Conservation (phyloP, 805 yeast genomes). For the Saturnispora quitensis region DNA sequence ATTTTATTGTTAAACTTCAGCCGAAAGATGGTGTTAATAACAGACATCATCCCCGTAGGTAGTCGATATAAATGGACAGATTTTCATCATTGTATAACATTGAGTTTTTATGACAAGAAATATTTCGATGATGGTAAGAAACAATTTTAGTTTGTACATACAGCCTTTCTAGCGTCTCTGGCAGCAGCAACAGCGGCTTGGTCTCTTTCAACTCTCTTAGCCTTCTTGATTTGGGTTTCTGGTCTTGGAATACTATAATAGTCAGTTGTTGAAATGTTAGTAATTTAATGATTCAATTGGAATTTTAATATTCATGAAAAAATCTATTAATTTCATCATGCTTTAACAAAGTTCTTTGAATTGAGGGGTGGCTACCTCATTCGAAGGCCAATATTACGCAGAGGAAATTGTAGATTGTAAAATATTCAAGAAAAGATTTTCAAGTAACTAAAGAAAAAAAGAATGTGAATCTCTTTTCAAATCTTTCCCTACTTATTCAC, state of each 20-base stretch:
- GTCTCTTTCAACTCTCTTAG: constrained; percentile 69
- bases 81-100: constrained; percentile 36
- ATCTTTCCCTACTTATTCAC: constrained; percentile 1
- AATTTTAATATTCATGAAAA: not conserved
- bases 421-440: constrained; percentile 3
- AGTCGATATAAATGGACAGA: constrained; percentile 40
- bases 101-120: not conserved
- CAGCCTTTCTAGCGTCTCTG: constrained; percentile 68
- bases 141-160: constrained; percentile 38
- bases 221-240: constrained; percentile 80
- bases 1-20: constrained; percentile 10
- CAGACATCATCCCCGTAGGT: constrained; percentile 65
- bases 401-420: constrained; percentile 25
- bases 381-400: constrained; percentile 23
- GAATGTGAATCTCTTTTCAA: not conserved
- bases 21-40: constrained; percentile 81
- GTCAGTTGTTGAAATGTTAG: not conserved
- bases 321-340: constrained; percentile 10
- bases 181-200: constrained; percentile 74
- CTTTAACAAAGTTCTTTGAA: constrained; percentile 19
- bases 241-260: constrained; percentile 46
- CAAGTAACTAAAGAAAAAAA: not conserved
- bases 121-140: not conserved
- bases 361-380: constrained; percentile 22
- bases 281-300: not conserved